These are phyloP conservation scores for Blastobotrys americana DNA, from an alignment of 805 yeast genomes.

Conservation along the genomic window DNA sequence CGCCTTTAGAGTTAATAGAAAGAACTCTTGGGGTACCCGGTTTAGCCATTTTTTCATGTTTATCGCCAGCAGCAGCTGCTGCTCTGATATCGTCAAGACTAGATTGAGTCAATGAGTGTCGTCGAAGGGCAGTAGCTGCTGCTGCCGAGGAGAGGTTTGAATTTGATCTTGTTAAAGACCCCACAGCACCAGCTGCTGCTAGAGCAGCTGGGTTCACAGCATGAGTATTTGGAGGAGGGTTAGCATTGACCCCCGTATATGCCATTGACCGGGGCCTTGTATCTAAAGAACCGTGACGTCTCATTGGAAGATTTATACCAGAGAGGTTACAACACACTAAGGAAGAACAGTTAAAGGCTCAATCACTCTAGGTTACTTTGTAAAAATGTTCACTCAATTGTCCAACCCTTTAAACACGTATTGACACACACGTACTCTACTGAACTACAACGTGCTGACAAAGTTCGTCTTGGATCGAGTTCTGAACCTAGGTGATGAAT, in stretches of 20 bases:
- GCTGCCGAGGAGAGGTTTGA: conserved; percentile 27
- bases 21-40: background rate
- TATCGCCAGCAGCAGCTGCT: conserved; percentile 6
- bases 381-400: too few species aligned
- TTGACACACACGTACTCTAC: too few species aligned
- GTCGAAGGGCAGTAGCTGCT: conserved; percentile 32
- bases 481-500: too few species aligned
- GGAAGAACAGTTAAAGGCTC: too few species aligned
- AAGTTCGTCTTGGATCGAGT: too few species aligned
- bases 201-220: conserved; percentile 41
- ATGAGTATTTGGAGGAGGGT: conserved; percentile 21
- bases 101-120: conserved; percentile 23
- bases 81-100: conserved; percentile 15
- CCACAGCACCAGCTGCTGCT: conserved; percentile 48
- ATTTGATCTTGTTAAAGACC: conserved; percentile 12
- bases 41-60: conserved; percentile 4
- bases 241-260: conserved; percentile 28
- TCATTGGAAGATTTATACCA: too few species aligned
- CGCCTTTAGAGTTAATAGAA: background rate
- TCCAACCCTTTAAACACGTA: too few species aligned
- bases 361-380: too few species aligned
- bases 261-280: conserved; percentile 7
- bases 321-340: too few species aligned
- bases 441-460: too few species aligned
- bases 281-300: background rate